Percentiles rank a stretch among this genome's conserved stretches.
phyloP scores from a whole-genome alignment of 352 stramenopile species.

The Pythium folliculosum region DNA sequence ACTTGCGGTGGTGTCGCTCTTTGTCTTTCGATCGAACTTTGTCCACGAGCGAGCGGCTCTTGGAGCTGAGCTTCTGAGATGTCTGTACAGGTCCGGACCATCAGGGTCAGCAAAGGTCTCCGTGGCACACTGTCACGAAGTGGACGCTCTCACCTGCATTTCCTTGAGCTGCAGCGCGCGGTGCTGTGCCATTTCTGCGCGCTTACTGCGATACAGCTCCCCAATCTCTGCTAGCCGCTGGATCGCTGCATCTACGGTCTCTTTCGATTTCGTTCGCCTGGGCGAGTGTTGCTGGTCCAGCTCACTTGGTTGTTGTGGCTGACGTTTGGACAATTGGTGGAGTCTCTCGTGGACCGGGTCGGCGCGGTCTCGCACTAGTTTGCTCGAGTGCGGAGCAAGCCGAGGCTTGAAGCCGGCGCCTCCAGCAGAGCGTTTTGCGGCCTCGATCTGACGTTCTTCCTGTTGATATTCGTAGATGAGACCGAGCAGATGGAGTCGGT shows the following conservation, averaged over 20 bases:
- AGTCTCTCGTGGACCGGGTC: conserved; percentile 53
- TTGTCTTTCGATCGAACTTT: conserved; percentile 23
- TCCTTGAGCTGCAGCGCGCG: conserved; percentile 32
- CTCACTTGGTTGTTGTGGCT: neutral
- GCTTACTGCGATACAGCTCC: conserved; percentile 48
- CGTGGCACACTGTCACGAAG: neutral
- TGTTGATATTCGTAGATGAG: conserved; percentile 74
- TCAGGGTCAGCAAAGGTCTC: neutral
- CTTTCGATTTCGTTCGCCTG: conserved; percentile 6
- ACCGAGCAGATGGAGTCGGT: conserved; percentile 65
- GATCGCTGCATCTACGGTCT: conserved; percentile 23
- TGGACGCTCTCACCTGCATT: conserved; percentile 37
- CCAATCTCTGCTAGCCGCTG: conserved; percentile 42
- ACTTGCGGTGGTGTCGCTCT: conserved; percentile 18
- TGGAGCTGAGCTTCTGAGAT: conserved; percentile 48
- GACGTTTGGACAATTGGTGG: conserved; percentile 44
- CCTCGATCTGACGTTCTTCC: conserved; percentile 42
- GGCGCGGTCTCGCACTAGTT: conserved; percentile 31
- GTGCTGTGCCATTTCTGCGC: conserved; percentile 34
- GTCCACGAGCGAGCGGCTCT: conserved; percentile 46
- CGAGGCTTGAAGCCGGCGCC: conserved; percentile 28
- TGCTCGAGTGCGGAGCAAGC: conserved; percentile 59
- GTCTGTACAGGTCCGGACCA: conserved; percentile 23
- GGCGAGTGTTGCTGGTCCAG: neutral
- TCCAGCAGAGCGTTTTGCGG: conserved; percentile 5